Percentiles rank a stretch among this genome's conserved stretches.
Evolutionary conservation across 441 rosid genomes (phyloP).

Genomic region (Melastoma candidum): DNA sequence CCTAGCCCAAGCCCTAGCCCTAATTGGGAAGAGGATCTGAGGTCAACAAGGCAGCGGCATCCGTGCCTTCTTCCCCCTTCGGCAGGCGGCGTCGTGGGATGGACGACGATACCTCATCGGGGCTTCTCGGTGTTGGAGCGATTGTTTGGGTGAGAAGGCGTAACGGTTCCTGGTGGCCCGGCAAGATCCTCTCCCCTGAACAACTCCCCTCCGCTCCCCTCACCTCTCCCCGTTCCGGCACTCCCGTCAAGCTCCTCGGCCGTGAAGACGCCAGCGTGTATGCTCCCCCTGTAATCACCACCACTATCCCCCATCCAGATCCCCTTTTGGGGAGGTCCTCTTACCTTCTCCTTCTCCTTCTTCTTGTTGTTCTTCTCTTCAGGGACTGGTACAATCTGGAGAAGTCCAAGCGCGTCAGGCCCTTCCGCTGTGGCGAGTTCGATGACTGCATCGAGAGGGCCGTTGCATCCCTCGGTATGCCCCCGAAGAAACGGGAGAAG

Average conservation of each 20-base stretch:
- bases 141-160: constrained; percentile 97
- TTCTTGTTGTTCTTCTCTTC: constrained; percentile 11
- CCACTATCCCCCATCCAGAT: not conserved
- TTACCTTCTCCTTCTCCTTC: not conserved
- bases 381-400: constrained; percentile 99
- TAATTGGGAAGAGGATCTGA: too few relatives aligned
- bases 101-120: too few relatives aligned
- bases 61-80: too few relatives aligned
- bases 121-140: constrained; percentile 30
- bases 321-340: not conserved
- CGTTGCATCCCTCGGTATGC: constrained; percentile 68
- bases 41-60: too few relatives aligned
- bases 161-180: constrained; percentile 99
- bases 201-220: constrained; percentile 65
- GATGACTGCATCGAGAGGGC: constrained; percentile 92
- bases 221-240: constrained; percentile 81
- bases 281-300: constrained; percentile 10
- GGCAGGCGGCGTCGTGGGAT: too few relatives aligned
- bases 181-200: constrained; percentile 70
- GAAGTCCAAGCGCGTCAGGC: constrained; percentile 64
- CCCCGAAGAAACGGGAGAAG: constrained; percentile 91
- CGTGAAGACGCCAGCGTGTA: constrained; percentile 99
- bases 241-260: constrained; percentile 97
- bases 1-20: too few relatives aligned
- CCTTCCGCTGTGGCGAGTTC: constrained; percentile 96